Evolutionary conservation across 2,329 filamentous ascomycete species (phyloP), one percentile per base, ranked within the genome.

Genomic region (Talaromyces funiculosus): DNA sequence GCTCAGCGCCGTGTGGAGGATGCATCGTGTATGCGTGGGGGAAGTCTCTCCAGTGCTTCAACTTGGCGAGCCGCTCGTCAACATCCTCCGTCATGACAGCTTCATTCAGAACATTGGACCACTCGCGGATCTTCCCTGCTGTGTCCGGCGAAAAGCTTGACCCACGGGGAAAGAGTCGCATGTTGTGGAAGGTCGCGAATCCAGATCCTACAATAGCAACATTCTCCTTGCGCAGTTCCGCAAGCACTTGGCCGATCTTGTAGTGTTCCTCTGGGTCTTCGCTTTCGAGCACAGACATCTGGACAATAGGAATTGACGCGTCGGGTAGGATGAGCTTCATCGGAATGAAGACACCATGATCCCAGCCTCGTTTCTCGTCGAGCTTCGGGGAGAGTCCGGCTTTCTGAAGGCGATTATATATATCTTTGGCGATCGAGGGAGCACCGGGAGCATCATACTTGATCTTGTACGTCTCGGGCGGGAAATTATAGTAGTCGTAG

Each of bases 331-430:
- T 60, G 29, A 61, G 18, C 8, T 56, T 60, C 43, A 62, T 42
- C 16, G 61, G 61, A 24, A 62, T 43, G 40, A 62, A 62, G 14
- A 62, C 61, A 10, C 61, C 61, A 24, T 62, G 61, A 53, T 62
- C 61, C 61, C 61, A 62, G 2, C 61, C 61, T 51, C 61, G 26
- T 14, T 29, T 35, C n/a, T 47, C 53, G 22, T 62, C 61, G 18
- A 62, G 29, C 9, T 53, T 18, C 10, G 61, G 57, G 1, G 57
- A 60, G 38, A 62, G 40, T 1, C 61, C 61, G 14, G 58, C 57
- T 37, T 57, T 57, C 33, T 60, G 51, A 10, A 62, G 57, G 9
- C 35, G 45, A 12, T 20, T 57, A 18, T 55, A 57, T 12, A 62
- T 57, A 47, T 57, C 54, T 20, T 57, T 47, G 9, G 61, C 61